Evolutionary conservation across 768 basidiomycete species (phyloP).

Genomic region (Lanmaoa rubissima): DNA sequence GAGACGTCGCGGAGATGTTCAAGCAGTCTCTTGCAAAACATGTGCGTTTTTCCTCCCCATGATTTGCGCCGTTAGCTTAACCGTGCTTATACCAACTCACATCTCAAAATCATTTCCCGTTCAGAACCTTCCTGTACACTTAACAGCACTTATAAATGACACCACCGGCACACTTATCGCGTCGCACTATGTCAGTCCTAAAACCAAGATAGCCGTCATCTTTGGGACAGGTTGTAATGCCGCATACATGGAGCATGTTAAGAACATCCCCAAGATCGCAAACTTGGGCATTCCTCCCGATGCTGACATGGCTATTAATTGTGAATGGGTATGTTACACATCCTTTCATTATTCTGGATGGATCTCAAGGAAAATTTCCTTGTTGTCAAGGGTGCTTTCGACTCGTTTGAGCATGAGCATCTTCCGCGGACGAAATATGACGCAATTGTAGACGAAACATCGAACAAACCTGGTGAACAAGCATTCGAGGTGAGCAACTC

Average conservation of each 20-base stretch:
- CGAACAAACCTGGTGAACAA: constrained; percentile 96
- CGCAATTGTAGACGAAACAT: constrained; percentile 83
- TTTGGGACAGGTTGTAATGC: constrained; percentile 99
- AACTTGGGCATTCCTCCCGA: constrained; percentile 63
- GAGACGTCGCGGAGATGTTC: constrained; percentile 94
- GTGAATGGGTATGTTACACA: constrained; percentile 77
- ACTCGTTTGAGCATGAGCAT: constrained; percentile 92
- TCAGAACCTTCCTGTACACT: constrained; percentile 77
- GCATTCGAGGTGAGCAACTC: constrained; percentile 71
- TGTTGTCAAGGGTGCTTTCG: constrained; percentile 80
- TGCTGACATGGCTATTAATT: constrained; percentile 91
- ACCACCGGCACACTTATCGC: constrained; percentile 98
- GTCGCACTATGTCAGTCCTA: constrained; percentile 90
- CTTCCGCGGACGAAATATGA: constrained; percentile 96
- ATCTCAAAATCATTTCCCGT: background rate
- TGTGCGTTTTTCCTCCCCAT: constrained; percentile 43
- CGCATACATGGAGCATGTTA: constrained; percentile 92
- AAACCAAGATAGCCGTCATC: constrained; percentile 91
- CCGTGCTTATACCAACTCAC: background rate
- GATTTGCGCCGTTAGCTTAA: background rate
- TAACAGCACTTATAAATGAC: constrained; percentile 94
- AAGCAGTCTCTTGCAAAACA: constrained; percentile 72
- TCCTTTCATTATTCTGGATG: background rate
- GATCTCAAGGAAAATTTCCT: background rate
- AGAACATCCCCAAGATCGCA: constrained; percentile 82